Evolutionary conservation across 495 filamentous ascomycete species (phyloP), one percentile per base, ranked within the genome.

Genomic region (Podospora bellae-mahoneyi): DNA sequence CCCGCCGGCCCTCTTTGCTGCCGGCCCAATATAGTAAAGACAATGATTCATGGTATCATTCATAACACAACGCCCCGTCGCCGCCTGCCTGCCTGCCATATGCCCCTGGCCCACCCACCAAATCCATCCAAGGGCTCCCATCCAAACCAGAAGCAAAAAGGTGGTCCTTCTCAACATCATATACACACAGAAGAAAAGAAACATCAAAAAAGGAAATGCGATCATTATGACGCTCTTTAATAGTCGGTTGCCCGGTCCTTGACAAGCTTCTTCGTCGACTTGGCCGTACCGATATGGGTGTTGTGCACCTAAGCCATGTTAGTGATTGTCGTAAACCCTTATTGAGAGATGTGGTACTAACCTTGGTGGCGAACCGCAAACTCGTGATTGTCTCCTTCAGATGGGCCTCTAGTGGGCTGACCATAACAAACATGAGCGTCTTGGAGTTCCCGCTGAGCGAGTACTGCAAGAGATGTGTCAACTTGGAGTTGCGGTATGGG

Each of bases 371-470:
- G 81, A 99, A 99, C 75, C 96, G 91, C 76, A 99, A 84, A 79
- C 92, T 96, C 30, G 94, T 96, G 78, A 97, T 86, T 16, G 93
- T 97, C 83, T 99, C 96, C 64, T 87, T 88, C 64, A 97, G 81
- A 82, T 98, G 96, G 3, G 90, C 92, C 83, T 96, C 90, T 63
- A 98, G 80, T 32, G 95, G 95, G 75, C 90, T 94, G 69, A 96
- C 90, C 92, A 97, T 98, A 78, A 98, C 92, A 72, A 99, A 97
- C 95, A 98, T 99, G 68, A 99, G 90, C 4, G 96, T 98, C 80
- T 97, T 96, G 66, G 90, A 92, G 75, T 97, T 97, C 44, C 96
- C 96, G 18, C 95, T 93, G 0, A 99, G 85, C 2, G 93, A 97
- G 69, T 93, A 96, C 87, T 97, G 92, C 26, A 99, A 86, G 30